These are phyloP conservation scores for Balakata baccata DNA, from an alignment of 345 rosid genomes.

Conservation along the genomic window DNA sequence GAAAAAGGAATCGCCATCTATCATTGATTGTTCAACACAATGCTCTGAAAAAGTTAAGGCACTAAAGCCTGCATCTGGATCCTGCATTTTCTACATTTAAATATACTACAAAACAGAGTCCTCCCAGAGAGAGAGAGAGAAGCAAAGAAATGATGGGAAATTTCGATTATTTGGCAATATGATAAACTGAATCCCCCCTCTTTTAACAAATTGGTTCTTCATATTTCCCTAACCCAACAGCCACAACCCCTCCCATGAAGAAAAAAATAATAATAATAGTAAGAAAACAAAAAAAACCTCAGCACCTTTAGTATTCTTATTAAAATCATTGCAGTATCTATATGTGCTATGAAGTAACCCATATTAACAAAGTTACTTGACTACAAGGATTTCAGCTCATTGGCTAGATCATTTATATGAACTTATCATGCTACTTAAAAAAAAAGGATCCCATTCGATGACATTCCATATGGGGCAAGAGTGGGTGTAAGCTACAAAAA, in stretches of 20 bases:
- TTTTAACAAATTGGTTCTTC: not conserved
- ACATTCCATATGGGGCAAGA: not conserved
- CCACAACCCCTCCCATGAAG: too few relatives aligned
- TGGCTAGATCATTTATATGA: not conserved
- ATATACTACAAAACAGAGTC: not conserved
- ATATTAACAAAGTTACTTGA: not conserved
- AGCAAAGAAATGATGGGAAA: not conserved
- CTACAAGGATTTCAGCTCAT: not conserved
- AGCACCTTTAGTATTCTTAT: not conserved
- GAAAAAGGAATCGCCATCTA: not conserved
- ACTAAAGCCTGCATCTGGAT: not conserved
- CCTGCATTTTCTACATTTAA: not conserved
- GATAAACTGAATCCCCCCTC: not conserved
- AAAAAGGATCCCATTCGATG: not conserved
- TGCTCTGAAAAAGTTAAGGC: conserved; percentile 1
- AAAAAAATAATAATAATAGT: too few relatives aligned
- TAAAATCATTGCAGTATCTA: conserved; percentile 3
- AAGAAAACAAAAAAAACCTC: not conserved
- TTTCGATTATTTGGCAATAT: conserved; percentile 4
- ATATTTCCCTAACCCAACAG: too few relatives aligned
- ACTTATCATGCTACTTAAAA: not conserved
- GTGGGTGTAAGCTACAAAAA: not conserved
- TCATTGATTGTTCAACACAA: not conserved
- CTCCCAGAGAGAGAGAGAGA: not conserved
- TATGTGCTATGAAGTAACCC: not conserved